These are phyloP conservation scores for Euphorbia corollata DNA, from an alignment of 441 rosid genomes.

Conservation along the genomic window DNA sequence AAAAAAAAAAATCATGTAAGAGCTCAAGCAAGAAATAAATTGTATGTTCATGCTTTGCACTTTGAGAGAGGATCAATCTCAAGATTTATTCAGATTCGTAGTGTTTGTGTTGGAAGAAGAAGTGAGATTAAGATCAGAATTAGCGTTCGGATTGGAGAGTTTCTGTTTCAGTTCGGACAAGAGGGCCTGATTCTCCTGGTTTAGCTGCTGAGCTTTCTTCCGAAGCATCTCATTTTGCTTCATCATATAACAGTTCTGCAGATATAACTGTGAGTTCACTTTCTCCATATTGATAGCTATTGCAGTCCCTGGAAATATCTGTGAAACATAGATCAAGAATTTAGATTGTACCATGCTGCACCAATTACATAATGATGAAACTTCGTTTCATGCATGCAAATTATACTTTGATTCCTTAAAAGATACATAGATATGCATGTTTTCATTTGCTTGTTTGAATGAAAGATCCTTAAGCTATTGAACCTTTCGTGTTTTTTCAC, in stretches of 20 bases:
- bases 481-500: no score
- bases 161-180: conserved; percentile 30
- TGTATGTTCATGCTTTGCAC: conserved; percentile 4
- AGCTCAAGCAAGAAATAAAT: conserved; percentile 1
- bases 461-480: no score
- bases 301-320: conserved; percentile 10
- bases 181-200: conserved; percentile 38
- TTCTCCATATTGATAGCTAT: conserved; percentile 25
- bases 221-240: conserved; percentile 40
- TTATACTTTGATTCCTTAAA: not conserved
- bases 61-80: conserved; percentile 12
- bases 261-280: conserved; percentile 28
- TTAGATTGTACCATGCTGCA: not conserved
- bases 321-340: not conserved
- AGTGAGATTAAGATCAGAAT: conserved; percentile 9
- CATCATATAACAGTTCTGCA: conserved; percentile 36
- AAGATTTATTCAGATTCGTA: conserved; percentile 20
- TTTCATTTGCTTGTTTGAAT: no score
- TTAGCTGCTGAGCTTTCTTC: conserved; percentile 37
- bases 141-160: conserved; percentile 19
- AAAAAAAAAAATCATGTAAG: no score
- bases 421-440: not conserved
- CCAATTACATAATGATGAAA: not conserved
- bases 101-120: conserved; percentile 19
- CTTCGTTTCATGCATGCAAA: not conserved